A percentile compares a stretch with the other conserved stretches of the same genome.
These are phyloP conservation scores for Rhynchosporium graminicola DNA, from an alignment of 2,329 filamentous ascomycete species.

Conservation along the genomic window DNA sequence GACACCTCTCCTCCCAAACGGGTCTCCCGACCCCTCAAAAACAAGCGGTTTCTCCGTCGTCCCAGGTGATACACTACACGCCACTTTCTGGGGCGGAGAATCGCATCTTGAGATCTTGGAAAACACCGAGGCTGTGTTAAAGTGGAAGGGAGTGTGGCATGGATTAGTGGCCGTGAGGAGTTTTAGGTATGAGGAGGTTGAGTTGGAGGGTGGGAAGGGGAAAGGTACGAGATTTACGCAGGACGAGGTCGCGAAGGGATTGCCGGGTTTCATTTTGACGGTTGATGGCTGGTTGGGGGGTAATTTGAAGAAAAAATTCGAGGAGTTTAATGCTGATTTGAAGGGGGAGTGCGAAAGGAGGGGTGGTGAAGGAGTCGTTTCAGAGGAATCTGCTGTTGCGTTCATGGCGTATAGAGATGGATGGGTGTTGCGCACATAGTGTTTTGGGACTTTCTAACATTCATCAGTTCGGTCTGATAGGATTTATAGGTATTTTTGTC, in stretches of 20 bases:
- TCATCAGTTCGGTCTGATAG: no score
- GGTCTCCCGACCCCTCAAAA: background rate
- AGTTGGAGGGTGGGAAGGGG: background rate
- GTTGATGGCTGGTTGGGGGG: slow-evolving; percentile 11
- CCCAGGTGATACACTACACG: background rate
- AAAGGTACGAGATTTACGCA: slow-evolving; percentile 11
- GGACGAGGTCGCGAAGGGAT: slow-evolving; percentile 7
- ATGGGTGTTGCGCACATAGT: background rate
- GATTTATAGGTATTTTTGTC: no score
- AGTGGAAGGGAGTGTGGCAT: slow-evolving; percentile 3
- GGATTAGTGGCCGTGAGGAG: background rate
- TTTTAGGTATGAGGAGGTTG: background rate
- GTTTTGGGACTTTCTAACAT: background rate
- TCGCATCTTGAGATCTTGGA: background rate
- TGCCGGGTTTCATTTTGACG: slow-evolving; percentile 5
- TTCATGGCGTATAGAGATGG: background rate
- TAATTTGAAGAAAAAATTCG: slow-evolving; percentile 11
- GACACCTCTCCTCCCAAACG: background rate
- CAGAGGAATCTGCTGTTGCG: background rate
- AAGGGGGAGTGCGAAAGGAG: background rate
- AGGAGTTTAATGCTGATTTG: slow-evolving; percentile 5
- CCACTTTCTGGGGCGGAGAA: slow-evolving; percentile 10
- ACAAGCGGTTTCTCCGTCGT: background rate
- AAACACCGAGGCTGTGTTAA: background rate
- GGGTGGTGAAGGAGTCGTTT: background rate